phyloP scores from a whole-genome alignment of 345 rosid genomes.

The Rhizophora mangle region DNA sequence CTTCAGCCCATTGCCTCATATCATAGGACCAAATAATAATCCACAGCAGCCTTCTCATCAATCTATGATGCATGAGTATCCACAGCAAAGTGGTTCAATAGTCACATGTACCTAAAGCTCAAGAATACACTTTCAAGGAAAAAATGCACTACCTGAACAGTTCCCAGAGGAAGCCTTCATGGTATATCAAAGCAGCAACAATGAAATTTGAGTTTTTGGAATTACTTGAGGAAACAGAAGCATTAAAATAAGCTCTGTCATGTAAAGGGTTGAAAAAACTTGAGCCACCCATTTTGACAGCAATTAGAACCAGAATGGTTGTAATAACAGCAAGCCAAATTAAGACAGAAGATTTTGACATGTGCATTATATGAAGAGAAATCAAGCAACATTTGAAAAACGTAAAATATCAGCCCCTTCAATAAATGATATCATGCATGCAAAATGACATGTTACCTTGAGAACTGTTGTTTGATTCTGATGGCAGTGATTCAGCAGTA shows the following conservation, averaged over 20 bases:
- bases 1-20: too few species aligned
- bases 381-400: slow-evolving; percentile 1
- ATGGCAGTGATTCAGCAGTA: slow-evolving; percentile 33
- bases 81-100: too few species aligned
- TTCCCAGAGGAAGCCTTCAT: neutral
- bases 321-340: slow-evolving; percentile 74
- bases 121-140: too few species aligned
- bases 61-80: too few species aligned
- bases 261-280: slow-evolving; percentile 85
- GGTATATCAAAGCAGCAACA: neutral
- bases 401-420: neutral
- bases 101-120: too few species aligned
- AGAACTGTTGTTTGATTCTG: slow-evolving; percentile 33
- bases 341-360: slow-evolving; percentile 34
- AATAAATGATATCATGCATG: neutral
- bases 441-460: slow-evolving; percentile 11
- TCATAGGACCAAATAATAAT: too few species aligned
- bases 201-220: neutral
- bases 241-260: slow-evolving; percentile 18
- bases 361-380: slow-evolving; percentile 14
- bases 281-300: slow-evolving; percentile 66
- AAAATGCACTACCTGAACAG: too few species aligned
- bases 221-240: slow-evolving; percentile 35
- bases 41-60: too few species aligned
- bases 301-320: slow-evolving; percentile 60